These are phyloP conservation scores for Rhododendron vialii DNA, from an alignment of 148 eudicot species.

Conservation along the genomic window DNA sequence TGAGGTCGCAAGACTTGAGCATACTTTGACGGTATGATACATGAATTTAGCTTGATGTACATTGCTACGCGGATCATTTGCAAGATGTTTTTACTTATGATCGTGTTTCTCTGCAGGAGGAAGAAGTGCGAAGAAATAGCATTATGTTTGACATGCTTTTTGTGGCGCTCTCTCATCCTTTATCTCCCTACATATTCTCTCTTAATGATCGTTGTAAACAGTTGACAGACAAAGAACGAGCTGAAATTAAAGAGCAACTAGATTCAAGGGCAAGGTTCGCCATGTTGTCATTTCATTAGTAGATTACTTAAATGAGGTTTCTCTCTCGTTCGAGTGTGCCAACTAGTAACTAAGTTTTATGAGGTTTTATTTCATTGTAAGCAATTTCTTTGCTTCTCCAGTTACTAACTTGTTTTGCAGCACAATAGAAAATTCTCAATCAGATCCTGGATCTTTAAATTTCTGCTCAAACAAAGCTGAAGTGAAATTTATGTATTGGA, in stretches of 20 bases:
- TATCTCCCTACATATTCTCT: conserved; percentile 81
- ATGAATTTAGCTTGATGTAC: background rate
- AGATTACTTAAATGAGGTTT: background rate
- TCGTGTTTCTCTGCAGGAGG: conserved; percentile 40
- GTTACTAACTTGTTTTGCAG: background rate
- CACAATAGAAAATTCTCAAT: background rate
- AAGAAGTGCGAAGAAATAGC: conserved; percentile 88
- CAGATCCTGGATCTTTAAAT: background rate
- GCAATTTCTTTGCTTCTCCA: background rate
- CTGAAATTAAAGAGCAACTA: conserved; percentile 48
- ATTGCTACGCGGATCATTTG: background rate
- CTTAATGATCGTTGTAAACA: conserved; percentile 84
- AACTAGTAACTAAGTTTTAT: background rate
- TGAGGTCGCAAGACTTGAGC: conserved; percentile 77
- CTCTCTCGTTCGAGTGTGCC: background rate
- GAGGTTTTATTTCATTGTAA: conserved; percentile 9
- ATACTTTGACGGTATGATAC: conserved; percentile 65
- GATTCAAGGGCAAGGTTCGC: conserved; percentile 82
- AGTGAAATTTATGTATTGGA: background rate
- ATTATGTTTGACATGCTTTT: conserved; percentile 79
- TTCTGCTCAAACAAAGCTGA: background rate
- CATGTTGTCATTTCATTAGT: background rate
- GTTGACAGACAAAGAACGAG: conserved; percentile 50
- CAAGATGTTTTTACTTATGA: background rate
- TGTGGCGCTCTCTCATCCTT: conserved; percentile 67